Evolutionary conservation across 441 rosid species (phyloP).

Genomic region (Raphanus hybrid): DNA sequence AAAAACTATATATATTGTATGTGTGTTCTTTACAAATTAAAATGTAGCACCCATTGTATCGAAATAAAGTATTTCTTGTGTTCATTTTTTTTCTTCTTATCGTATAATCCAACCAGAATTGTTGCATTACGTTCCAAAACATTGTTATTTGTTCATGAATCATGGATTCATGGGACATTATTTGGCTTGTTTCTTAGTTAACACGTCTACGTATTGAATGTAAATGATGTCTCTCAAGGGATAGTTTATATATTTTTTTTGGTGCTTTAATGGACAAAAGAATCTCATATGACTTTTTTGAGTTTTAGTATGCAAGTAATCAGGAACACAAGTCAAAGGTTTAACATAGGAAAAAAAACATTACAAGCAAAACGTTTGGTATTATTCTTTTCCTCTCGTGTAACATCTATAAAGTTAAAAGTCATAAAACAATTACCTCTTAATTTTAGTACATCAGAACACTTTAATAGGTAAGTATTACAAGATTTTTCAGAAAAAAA

Average conservation of each 20-base stretch:
- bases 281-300: background rate
- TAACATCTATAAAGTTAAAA: slow-evolving; percentile 17
- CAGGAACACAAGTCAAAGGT: background rate
- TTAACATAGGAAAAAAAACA: background rate
- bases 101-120: background rate
- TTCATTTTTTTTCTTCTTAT: background rate
- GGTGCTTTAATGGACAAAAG: background rate
- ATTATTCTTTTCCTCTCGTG: slow-evolving; percentile 19
- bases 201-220: background rate
- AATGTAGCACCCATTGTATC: background rate
- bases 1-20: background rate
- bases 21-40: background rate
- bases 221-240: background rate
- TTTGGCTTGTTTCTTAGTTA: background rate
- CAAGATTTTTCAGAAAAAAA: too few species aligned
- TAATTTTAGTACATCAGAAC: slow-evolving; percentile 10
- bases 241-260: background rate
- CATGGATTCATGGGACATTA: background rate
- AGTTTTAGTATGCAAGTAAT: background rate
- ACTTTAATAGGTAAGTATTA: too few species aligned
- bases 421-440: slow-evolving; percentile 2
- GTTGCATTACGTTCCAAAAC: background rate
- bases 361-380: slow-evolving; percentile 7
- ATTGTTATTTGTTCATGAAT: background rate
- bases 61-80: background rate